phyloP scores from a whole-genome alignment of 2,329 filamentous ascomycete species.

The Diplodia mutila region DNA sequence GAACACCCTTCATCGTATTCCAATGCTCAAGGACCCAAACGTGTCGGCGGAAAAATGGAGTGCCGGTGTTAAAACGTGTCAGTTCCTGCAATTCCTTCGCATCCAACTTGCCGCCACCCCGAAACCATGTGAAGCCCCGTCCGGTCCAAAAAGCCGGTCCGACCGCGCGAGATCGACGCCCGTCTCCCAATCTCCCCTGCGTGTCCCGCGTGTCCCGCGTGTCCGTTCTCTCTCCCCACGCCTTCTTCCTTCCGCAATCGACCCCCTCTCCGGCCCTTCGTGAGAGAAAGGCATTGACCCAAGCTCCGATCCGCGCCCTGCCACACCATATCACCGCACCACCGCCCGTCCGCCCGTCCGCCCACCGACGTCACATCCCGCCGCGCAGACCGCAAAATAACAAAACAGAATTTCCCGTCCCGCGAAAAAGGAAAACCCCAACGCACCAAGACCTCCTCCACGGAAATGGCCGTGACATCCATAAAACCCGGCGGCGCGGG shows the following conservation, averaged over 20 bases:
- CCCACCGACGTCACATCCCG: neutral
- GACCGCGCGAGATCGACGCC: slow-evolving; percentile 3
- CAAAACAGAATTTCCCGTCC: too few species aligned
- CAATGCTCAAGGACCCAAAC: neutral
- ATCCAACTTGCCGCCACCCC: neutral
- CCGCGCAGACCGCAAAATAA: neutral
- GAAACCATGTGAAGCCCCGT: neutral
- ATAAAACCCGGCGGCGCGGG: slow-evolving; percentile 1
- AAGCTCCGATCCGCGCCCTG: neutral
- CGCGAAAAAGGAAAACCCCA: too few species aligned
- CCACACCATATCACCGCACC: too few species aligned
- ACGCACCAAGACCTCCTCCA: too few species aligned
- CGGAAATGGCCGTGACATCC: neutral
- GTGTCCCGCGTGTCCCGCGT: neutral
- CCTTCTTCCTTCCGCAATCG: neutral
- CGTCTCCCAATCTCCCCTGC: neutral
- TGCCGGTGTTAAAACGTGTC: neutral
- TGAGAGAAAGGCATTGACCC: neutral
- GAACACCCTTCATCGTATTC: neutral
- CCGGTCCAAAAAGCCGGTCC: neutral
- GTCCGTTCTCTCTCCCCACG: neutral
- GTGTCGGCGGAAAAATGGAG: neutral
- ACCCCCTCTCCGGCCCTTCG: neutral
- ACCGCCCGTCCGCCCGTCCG: too few species aligned
- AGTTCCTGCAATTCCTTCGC: too few species aligned